These are phyloP conservation scores for Onygenales sp. DNA, from an alignment of 2,329 filamentous ascomycete species.

Conservation along the genomic window DNA sequence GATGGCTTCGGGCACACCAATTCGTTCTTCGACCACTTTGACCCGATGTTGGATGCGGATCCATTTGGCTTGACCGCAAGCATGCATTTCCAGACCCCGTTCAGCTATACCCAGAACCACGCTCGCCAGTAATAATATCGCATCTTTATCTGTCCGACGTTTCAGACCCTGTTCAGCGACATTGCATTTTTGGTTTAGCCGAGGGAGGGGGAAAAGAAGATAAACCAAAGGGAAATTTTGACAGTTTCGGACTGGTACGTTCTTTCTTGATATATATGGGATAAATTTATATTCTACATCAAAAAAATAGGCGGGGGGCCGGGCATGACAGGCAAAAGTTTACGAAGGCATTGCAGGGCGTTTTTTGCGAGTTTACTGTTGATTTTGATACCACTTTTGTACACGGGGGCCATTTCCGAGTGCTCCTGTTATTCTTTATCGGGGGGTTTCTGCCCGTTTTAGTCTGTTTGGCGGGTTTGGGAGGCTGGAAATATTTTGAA, in stretches of 20 bases:
- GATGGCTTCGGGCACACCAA: constrained; percentile 32
- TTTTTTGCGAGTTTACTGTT: background rate
- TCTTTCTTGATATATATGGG: too few species aligned
- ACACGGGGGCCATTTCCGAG: background rate
- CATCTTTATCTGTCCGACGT: background rate
- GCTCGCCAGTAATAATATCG: constrained; percentile 20
- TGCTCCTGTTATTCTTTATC: too few species aligned
- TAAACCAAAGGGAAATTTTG: too few species aligned
- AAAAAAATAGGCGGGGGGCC: background rate
- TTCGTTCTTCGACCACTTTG: constrained; percentile 59
- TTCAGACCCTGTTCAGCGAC: background rate
- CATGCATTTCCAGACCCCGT: constrained; percentile 87
- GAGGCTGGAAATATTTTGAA: too few species aligned
- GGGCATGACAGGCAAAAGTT: background rate
- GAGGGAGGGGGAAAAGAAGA: background rate
- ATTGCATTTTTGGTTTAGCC: background rate
- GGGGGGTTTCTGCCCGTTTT: too few species aligned
- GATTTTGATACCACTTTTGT: constrained; percentile 1
- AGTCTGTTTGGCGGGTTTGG: too few species aligned
- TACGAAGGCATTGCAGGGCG: constrained; percentile 1
- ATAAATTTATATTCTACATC: background rate
- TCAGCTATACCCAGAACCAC: constrained; percentile 40
- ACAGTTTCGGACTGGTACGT: too few species aligned
- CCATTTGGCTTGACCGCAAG: constrained; percentile 88
- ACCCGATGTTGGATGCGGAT: constrained; percentile 83